Percentiles rank a stretch among this genome's conserved stretches.
Evolutionary conservation across 163 green algal species (phyloP).

Genomic region (Volvox carteri): DNA sequence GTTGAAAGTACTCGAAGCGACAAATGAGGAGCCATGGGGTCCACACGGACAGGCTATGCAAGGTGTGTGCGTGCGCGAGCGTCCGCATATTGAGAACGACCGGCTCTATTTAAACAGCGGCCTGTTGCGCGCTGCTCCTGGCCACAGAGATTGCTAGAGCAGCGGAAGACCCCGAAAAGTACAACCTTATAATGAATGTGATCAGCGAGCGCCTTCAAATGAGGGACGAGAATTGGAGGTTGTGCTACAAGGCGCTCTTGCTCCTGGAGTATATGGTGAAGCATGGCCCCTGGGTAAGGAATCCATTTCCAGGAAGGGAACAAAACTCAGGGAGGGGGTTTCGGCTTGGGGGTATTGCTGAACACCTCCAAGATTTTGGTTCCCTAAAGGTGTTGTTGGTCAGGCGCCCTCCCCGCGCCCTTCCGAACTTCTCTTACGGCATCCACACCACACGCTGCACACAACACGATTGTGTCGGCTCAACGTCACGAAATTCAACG

Average conservation of each 20-base stretch:
- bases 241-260: constrained; percentile 96
- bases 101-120: too few relatives aligned
- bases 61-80: constrained; percentile 9
- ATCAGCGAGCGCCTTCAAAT: constrained; percentile 71
- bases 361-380: too few relatives aligned
- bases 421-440: too few relatives aligned
- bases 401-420: too few relatives aligned
- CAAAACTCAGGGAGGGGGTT: too few relatives aligned
- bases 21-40: constrained; percentile 77
- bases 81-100: not conserved
- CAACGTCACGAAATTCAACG: too few relatives aligned
- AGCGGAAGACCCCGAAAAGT: constrained; percentile 63
- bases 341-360: too few relatives aligned
- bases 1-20: constrained; percentile 76
- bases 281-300: constrained; percentile 83
- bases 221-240: constrained; percentile 84
- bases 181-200: constrained; percentile 72
- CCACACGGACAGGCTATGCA: constrained; percentile 71
- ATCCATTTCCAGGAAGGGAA: too few relatives aligned
- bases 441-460: too few relatives aligned
- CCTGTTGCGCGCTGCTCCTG: not conserved
- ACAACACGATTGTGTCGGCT: too few relatives aligned
- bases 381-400: too few relatives aligned
- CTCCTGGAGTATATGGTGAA: constrained; percentile 94
- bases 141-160: constrained; percentile 68